Base-by-base conservation (phyloP, 352 stramenopile genomes). In the Globisporangium camurandrum region DNA sequence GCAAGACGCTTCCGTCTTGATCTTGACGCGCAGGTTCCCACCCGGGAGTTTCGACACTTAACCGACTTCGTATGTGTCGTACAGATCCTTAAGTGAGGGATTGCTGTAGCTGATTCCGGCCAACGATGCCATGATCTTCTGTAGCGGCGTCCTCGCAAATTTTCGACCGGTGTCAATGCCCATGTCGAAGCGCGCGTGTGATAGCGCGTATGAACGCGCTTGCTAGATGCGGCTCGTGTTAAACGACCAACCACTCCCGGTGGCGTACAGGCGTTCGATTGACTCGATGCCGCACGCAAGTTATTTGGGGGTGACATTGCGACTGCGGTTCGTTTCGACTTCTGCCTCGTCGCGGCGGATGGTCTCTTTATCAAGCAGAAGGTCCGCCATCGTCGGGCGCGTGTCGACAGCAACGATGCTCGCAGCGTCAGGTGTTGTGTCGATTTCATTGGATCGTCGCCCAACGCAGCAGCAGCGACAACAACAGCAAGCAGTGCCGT, bases 251-350 rank as follows among this genome's bases (percentile, higher is more conserved):
- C n/a, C n/a, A n/a, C n/a, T n/a, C n/a, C n/a, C n/a, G n/a, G n/a
- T n/a, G n/a, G n/a, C n/a, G n/a, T n/a, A n/a, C n/a, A n/a, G n/a
- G n/a, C n/a, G n/a, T n/a, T n/a, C n/a, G n/a, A n/a, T n/a, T n/a
- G n/a, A n/a, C n/a, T n/a, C n/a, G n/a, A n/a, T n/a, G n/a, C n/a
- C 52, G 36, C 45, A 33, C 4, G 42, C 52, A 22, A 59, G 42
- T 4, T 17, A 40, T 40, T 57, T 57, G 4, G 50, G 39, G 16
- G 45, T 57, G n/a, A 41, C 50, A 16, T 42, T 28, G 24, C 46
- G 33, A 0, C 20, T 7, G 23, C 46, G 46, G 1, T 31, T 16
- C 11, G 46, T 23, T 19, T 43, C 34, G 12, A 23, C 20, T 1
- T 4, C 20, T 1, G 46, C 46, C 20, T 36, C 6, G 23, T 52